A percentile compares a stretch with the other conserved stretches of the same genome.
Evolutionary conservation across 2,329 filamentous ascomycete genomes (phyloP).

Genomic region (Talaromyces sp.): DNA sequence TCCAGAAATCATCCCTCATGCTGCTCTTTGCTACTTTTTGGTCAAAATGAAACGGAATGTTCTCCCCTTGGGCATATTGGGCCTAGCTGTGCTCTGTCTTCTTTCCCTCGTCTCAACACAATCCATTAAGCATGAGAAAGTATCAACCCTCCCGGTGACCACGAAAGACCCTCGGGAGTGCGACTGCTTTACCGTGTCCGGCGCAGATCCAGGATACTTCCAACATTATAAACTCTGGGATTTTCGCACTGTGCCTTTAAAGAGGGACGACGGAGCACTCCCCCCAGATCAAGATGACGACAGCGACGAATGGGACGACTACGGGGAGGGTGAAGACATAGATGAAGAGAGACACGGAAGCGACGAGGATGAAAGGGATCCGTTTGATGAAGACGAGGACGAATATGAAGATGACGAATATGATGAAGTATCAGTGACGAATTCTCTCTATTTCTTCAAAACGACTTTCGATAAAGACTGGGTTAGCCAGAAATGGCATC

Average conservation of each 20-base stretch:
- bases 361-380: too few species aligned
- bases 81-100: slow-evolving; percentile 9
- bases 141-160: not conserved
- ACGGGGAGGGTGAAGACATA: slow-evolving; percentile 16
- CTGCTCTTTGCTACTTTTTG: not conserved
- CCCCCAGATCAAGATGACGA: slow-evolving; percentile 20
- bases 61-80: not conserved
- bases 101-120: slow-evolving; percentile 1
- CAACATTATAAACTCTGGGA: slow-evolving; percentile 56
- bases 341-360: slow-evolving; percentile 3
- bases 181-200: slow-evolving; percentile 52
- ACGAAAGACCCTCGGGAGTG: slow-evolving; percentile 34
- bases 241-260: slow-evolving; percentile 49
- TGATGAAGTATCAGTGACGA: slow-evolving; percentile 1
- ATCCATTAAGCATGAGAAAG: not conserved
- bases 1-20: too few species aligned
- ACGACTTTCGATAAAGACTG: slow-evolving; percentile 41
- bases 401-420: slow-evolving; percentile 3
- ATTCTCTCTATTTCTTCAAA: slow-evolving; percentile 36
- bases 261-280: slow-evolving; percentile 24
- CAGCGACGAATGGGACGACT: slow-evolving; percentile 5
- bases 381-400: not conserved
- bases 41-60: not conserved
- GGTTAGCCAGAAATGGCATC: slow-evolving; percentile 51
- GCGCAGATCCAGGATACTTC: slow-evolving; percentile 50